Evolutionary conservation across 305 asterid species (phyloP).

Genomic region (Rubia tinctorum): DNA sequence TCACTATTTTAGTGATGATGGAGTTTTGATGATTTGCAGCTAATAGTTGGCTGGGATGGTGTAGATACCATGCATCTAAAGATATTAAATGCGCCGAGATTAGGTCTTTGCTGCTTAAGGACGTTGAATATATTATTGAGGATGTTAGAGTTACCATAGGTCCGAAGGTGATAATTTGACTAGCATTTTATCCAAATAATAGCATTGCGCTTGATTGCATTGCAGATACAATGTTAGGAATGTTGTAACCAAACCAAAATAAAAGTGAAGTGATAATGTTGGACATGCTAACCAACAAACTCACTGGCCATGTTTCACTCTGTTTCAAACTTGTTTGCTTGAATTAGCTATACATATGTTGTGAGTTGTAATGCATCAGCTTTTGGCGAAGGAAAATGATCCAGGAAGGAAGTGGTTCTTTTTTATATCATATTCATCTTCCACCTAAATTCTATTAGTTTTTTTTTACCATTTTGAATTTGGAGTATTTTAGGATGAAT

Average conservation of each 20-base stretch:
- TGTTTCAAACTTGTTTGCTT: background rate
- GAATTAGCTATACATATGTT: background rate
- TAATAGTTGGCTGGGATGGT: slow-evolving; percentile 39
- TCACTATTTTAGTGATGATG: background rate
- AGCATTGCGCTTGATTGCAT: background rate
- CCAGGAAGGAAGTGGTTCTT: slow-evolving; percentile 27
- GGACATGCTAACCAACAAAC: background rate
- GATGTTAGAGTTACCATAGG: slow-evolving; percentile 47
- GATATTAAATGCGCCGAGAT: slow-evolving; percentile 49
- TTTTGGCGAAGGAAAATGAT: slow-evolving; percentile 24
- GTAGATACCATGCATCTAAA: slow-evolving; percentile 44
- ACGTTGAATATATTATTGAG: slow-evolving; percentile 50
- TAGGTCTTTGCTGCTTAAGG: slow-evolving; percentile 42
- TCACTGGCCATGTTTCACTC: background rate
- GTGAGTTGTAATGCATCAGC: background rate
- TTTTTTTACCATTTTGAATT: too few relatives aligned
- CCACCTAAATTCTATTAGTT: slow-evolving; percentile 19
- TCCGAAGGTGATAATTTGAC: too few relatives aligned
- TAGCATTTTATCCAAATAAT: too few relatives aligned
- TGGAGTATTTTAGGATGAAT: too few relatives aligned
- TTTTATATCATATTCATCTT: slow-evolving; percentile 32
- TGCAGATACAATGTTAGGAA: background rate
- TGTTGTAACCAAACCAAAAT: slow-evolving; percentile 1
- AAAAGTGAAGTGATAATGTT: slow-evolving; percentile 14
- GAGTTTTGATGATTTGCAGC: slow-evolving; percentile 19